Percentiles rank a stretch among this genome's conserved stretches.
Evolutionary conservation across 2,329 filamentous ascomycete species (phyloP).

Genomic region (Bipolaris cookei): DNA sequence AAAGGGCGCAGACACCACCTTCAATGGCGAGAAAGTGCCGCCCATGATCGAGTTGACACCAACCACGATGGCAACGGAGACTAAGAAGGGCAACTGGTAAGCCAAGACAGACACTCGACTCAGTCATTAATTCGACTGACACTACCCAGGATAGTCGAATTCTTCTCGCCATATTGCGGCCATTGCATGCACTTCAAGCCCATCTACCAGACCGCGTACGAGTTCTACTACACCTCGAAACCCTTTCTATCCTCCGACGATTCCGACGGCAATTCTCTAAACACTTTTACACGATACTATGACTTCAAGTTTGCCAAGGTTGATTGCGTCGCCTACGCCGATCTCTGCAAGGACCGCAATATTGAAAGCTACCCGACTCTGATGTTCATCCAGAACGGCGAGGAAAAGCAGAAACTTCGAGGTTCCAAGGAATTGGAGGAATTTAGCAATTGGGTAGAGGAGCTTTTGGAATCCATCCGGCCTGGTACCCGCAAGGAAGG

Average conservation of each 20-base stretch:
- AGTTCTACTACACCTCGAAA: slow-evolving; percentile 91
- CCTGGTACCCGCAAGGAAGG: slow-evolving; percentile 78
- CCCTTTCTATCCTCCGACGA: slow-evolving; percentile 61
- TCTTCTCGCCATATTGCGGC: slow-evolving; percentile 60
- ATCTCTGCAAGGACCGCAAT: slow-evolving; percentile 72
- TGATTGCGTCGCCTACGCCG: slow-evolving; percentile 83
- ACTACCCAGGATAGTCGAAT: slow-evolving; percentile 54
- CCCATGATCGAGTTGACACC: slow-evolving; percentile 67
- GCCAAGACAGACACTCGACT: neutral
- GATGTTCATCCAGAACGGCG: slow-evolving; percentile 79
- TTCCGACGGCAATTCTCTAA: slow-evolving; percentile 58
- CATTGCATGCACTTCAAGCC: slow-evolving; percentile 84
- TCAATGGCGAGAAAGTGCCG: slow-evolving; percentile 72
- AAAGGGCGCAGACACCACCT: slow-evolving; percentile 58
- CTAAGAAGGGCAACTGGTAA: slow-evolving; percentile 73
- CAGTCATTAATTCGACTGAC: neutral
- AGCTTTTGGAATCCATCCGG: slow-evolving; percentile 74
- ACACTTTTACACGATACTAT: slow-evolving; percentile 81
- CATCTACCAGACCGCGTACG: slow-evolving; percentile 88
- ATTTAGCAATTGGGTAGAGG: slow-evolving; percentile 75
- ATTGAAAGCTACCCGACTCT: slow-evolving; percentile 78
- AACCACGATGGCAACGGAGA: slow-evolving; percentile 63
- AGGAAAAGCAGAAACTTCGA: slow-evolving; percentile 65
- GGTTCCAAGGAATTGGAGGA: slow-evolving; percentile 71
- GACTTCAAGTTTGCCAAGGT: slow-evolving; percentile 86